Base-by-base conservation (phyloP, 768 basidiomycete genomes). In the Lentinula guzmanii region DNA sequence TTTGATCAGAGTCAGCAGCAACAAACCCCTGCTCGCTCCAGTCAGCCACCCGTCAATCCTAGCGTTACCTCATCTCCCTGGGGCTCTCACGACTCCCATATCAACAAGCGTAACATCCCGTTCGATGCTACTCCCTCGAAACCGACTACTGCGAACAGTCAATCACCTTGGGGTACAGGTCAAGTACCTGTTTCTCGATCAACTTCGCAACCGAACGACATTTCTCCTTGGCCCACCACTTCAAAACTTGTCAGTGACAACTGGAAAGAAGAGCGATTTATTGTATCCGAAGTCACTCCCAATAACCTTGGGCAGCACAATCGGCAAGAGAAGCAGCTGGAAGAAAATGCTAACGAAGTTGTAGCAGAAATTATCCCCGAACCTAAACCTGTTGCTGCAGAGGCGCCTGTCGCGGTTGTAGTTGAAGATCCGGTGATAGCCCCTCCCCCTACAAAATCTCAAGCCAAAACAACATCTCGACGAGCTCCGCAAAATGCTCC, bases 301-400 rank as follows among this genome's bases (percentile, higher is more conserved):
- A 81, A 78, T 57, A 85, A 85, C 65, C 71, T 86, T 18, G 83
- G 80, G 8, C 84, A 86, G 54, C 84, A 86, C 64, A 83, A 84
- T 62, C 79, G 79, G 64, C 75, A 83, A 54, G 79, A 82, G 61
- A 73, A 79, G 51, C 74, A 76, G 35, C 68, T 75, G 39, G 75
- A 69, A 28, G 67, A 64, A 37, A 64, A 42, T 61, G 43, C 61
- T 52, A 54, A 64, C 56, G 58, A 65, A 48, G 39, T 65, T 41
- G 61, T 63, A 31, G 61, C 46, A 18, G 64, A 59, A 31, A 21
- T 24, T 24, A 31, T 60, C 3, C 46, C 54, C 8, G 58, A 63
- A 18, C 11, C 64, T n/a, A 68, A 67, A 50, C 18, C 55, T 34
- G 28, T 57, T 42, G 67, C 65, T 4, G 28, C 67, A 21, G 53